Percentiles rank a stretch among this genome's conserved stretches.
Conservation (phyloP, 768 basidiomycete genomes). For the Gloeophyllum trabeum region DNA sequence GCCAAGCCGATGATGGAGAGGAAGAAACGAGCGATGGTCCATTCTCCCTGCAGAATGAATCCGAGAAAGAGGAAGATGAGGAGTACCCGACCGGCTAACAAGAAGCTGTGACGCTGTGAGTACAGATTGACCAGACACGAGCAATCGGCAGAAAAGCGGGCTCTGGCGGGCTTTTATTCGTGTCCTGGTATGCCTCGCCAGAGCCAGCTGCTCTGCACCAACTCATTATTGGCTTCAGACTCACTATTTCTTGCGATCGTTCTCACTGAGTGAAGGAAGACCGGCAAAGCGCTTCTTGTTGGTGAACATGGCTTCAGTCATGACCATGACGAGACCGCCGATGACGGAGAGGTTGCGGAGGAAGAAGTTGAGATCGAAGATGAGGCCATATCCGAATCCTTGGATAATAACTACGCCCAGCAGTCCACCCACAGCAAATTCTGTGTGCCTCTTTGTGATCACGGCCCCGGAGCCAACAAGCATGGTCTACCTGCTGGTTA, state of each 20-base stretch:
- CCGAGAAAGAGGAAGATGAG: constrained; percentile 99
- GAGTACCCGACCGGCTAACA: constrained; percentile 91
- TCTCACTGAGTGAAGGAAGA: constrained; percentile 82
- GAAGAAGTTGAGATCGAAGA: constrained; percentile 99
- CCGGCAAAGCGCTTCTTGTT: constrained; percentile 87
- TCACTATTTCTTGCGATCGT: constrained; percentile 96
- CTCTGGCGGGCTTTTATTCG: no score
- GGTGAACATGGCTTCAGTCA: constrained; percentile 88
- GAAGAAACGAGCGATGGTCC: constrained; percentile 78
- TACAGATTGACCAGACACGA: neutral
- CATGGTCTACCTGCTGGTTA: constrained; percentile 58
- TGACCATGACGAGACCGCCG: constrained; percentile 98
- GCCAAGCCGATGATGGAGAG: constrained; percentile 85
- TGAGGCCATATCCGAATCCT: constrained; percentile 97
- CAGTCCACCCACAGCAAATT: constrained; percentile 84
- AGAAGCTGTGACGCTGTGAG: constrained; percentile 50
- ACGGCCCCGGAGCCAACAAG: constrained; percentile 72
- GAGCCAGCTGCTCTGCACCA: no score
- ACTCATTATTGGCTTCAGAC: no score
- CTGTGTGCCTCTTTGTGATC: constrained; percentile 79
- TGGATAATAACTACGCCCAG: constrained; percentile 88
- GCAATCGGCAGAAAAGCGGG: neutral
- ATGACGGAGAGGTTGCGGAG: constrained; percentile 96
- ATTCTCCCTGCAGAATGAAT: constrained; percentile 88
- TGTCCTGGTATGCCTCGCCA: no score